Evolutionary conservation across 2,329 filamentous ascomycete genomes (phyloP), one percentile per base, ranked within the genome.

Genomic region (Aspergillus transmontanensis): DNA sequence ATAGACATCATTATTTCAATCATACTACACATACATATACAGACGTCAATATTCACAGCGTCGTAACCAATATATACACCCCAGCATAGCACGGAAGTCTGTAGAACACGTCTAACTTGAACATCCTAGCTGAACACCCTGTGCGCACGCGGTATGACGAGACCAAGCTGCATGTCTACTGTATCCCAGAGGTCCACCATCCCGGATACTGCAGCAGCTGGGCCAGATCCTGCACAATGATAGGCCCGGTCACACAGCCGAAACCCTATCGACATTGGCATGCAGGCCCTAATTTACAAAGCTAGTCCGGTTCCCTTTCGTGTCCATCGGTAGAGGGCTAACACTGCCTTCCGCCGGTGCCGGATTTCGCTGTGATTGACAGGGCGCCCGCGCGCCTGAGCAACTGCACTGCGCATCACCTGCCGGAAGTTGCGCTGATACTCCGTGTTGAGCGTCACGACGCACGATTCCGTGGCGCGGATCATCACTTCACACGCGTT

Each of bases 351-450:
- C 63, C 94, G 86, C 59, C 91, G 88, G 74, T 93, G 88, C 69
- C 96, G 91, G 73, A 95, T 92, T 78, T 97, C 93, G 66, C 89
- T 90, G 56, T 93, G 87, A 71, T 96, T 93, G 72, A 96, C 92
- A 9, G 92, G 89, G 57, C 93, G 87, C 34, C 93, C 94, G 57
- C 91, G 89, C 57, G 96, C 93, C 76, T 96, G 92, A 14, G 92
- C 91, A 19, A 97, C 84, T 34, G 94, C 93, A 64, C 91, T 94
- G 57, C 93, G 90, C 93, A 97, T 97, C 41, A 97, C 93, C 80
- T 94, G 94, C 70, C 93, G 91, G 81, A 97, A 97, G 79, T 96
- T 96, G 70, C 94, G 86, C 90, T 96, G 94, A 78, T 97, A 97
- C 76, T 97, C 93, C 1, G 93, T 96, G 75, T 92, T 95, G 58